These are phyloP conservation scores for Trichoderma endophyticum DNA, from an alignment of 2,329 filamentous ascomycete genomes.

Conservation along the genomic window DNA sequence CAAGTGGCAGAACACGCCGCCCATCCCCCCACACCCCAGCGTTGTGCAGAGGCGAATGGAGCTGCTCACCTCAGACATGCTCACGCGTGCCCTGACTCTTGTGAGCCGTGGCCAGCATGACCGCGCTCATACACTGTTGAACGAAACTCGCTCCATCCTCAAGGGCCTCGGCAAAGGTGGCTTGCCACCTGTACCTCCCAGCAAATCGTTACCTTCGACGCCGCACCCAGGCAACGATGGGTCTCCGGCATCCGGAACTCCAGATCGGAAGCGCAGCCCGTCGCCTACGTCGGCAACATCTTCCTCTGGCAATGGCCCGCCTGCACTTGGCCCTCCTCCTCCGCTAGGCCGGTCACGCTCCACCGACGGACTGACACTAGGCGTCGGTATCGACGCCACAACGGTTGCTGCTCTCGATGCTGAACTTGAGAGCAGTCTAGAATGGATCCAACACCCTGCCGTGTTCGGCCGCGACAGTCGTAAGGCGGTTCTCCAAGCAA, in stretches of 20 bases:
- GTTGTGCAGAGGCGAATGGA: constrained; percentile 98
- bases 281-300: constrained; percentile 51
- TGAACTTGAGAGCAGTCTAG: constrained; percentile 83
- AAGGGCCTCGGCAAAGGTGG: constrained; percentile 95
- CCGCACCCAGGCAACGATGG: constrained; percentile 45
- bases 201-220: constrained; percentile 46
- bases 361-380: constrained; percentile 55
- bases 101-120: constrained; percentile 92
- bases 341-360: constrained; percentile 52
- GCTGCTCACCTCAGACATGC: constrained; percentile 94
- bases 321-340: constrained; percentile 41
- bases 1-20: constrained; percentile 64
- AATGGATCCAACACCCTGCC: constrained; percentile 97
- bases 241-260: constrained; percentile 46
- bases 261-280: constrained; percentile 54
- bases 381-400: constrained; percentile 75
- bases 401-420: constrained; percentile 86
- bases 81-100: constrained; percentile 84
- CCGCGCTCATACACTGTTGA: constrained; percentile 84
- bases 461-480: constrained; percentile 91
- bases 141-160: constrained; percentile 90
- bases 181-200: constrained; percentile 78
- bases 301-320: constrained; percentile 39
- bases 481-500: constrained; percentile 93
- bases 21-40: constrained; percentile 90